Percentiles rank a stretch among this genome's conserved stretches.
Conservation (phyloP, 306 rosid genomes). For the Crotalaria pallida region DNA sequence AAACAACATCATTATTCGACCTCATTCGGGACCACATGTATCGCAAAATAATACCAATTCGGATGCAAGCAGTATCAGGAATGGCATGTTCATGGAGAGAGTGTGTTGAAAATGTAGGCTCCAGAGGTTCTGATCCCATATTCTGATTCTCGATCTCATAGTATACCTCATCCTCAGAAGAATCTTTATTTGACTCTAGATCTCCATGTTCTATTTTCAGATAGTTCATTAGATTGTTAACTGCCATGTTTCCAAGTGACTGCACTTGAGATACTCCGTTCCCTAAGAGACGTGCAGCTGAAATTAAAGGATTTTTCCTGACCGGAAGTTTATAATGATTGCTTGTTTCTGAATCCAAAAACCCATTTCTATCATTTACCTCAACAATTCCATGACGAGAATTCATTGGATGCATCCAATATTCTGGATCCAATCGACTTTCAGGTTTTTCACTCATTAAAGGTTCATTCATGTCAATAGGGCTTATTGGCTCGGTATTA, state of each 20-base stretch:
- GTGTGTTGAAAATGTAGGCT: slow-evolving; percentile 61
- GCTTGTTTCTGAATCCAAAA: slow-evolving; percentile 34
- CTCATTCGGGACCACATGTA: slow-evolving; percentile 83
- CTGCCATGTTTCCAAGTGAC: slow-evolving; percentile 78
- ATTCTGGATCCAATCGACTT: slow-evolving; percentile 36
- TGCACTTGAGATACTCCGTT: slow-evolving; percentile 79
- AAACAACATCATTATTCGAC: slow-evolving; percentile 82
- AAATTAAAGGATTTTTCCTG: slow-evolving; percentile 57
- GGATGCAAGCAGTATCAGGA: slow-evolving; percentile 53
- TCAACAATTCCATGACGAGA: slow-evolving; percentile 53
- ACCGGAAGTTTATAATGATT: slow-evolving; percentile 28
- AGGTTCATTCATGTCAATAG: slow-evolving; percentile 45
- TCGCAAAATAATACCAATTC: slow-evolving; percentile 67
- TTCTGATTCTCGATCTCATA: slow-evolving; percentile 82
- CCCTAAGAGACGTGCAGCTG: slow-evolving; percentile 71
- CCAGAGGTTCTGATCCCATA: slow-evolving; percentile 40
- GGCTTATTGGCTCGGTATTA: slow-evolving; percentile 29
- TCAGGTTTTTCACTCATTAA: slow-evolving; percentile 32
- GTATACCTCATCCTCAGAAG: slow-evolving; percentile 53
- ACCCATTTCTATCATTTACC: slow-evolving; percentile 22
- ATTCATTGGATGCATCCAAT: slow-evolving; percentile 32
- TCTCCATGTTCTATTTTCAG: slow-evolving; percentile 58
- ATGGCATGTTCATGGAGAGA: slow-evolving; percentile 30
- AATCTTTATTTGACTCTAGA: slow-evolving; percentile 43
- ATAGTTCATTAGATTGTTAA: slow-evolving; percentile 59